phyloP scores from a whole-genome alignment of 257 asterid species.

The Jasminum sambac region DNA sequence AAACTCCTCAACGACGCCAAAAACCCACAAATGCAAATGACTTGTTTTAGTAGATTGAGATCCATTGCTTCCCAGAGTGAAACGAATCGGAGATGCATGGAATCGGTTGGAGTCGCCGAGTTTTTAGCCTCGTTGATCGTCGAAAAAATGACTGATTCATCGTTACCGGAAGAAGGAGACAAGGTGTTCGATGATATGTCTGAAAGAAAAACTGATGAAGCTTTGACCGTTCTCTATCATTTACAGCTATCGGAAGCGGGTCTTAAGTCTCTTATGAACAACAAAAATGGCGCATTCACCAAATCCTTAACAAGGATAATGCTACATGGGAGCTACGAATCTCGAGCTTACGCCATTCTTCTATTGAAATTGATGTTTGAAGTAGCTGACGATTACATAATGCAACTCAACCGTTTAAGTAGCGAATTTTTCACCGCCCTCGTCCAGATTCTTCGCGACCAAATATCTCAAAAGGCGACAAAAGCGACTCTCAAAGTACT shows the following conservation, averaged over 20 bases:
- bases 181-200: background rate
- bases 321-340: constrained; percentile 42
- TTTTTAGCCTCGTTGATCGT: constrained; percentile 36
- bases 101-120: constrained; percentile 38
- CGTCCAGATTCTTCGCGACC: constrained; percentile 36
- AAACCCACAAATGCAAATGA: constrained; percentile 26
- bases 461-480: constrained; percentile 32
- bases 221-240: constrained; percentile 37
- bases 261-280: constrained; percentile 25
- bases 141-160: background rate
- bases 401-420: constrained; percentile 15
- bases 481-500: constrained; percentile 34
- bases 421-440: constrained; percentile 29
- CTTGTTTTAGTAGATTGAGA: constrained; percentile 33
- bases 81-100: constrained; percentile 49
- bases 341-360: constrained; percentile 43
- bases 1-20: constrained; percentile 38
- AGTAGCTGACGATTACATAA: constrained; percentile 28
- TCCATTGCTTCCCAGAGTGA: constrained; percentile 38
- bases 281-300: constrained; percentile 21
- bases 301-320: constrained; percentile 30
- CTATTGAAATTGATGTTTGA: constrained; percentile 34
- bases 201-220: constrained; percentile 29
- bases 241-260: constrained; percentile 38
- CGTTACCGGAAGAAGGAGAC: background rate